These are phyloP conservation scores for Pleurotus djamor DNA, from an alignment of 768 basidiomycete species.

Conservation along the genomic window DNA sequence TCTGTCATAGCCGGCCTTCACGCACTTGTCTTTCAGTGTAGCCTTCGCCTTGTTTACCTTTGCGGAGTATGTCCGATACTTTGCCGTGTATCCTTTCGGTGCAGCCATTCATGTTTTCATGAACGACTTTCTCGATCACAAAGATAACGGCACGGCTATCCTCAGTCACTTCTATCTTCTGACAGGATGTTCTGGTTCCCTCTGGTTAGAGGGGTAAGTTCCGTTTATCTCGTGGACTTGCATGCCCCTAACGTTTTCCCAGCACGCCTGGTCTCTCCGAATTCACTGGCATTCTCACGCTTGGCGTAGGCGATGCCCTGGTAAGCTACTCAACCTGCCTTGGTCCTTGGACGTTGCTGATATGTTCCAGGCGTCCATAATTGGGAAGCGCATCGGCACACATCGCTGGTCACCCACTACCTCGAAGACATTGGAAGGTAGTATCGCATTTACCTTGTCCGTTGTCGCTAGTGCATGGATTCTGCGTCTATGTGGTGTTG, in stretches of 20 bases:
- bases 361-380: conserved; percentile 77
- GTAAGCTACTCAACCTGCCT: conserved; percentile 37
- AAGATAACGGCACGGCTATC: conserved; percentile 94
- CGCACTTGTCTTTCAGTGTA: conserved; percentile 90
- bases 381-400: conserved; percentile 81
- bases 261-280: conserved; percentile 45
- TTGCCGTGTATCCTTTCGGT: conserved; percentile 96
- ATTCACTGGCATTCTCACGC: conserved; percentile 84
- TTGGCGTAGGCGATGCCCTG: conserved; percentile 93
- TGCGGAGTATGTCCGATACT: conserved; percentile 97
- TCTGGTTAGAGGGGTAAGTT: conserved; percentile 94
- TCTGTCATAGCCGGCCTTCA: conserved; percentile 82
- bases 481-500: conserved; percentile 67
- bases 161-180: conserved; percentile 96
- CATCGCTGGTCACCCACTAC: conserved; percentile 84
- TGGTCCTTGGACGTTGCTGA: not conserved
- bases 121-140: conserved; percentile 95
- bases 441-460: conserved; percentile 73
- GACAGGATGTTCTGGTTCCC: conserved; percentile 89
- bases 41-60: conserved; percentile 96
- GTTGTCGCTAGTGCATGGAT: conserved; percentile 68
- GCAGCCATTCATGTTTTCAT: conserved; percentile 93
- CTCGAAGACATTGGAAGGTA: conserved; percentile 91
- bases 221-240: conserved; percentile 4
- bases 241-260: not conserved